These are phyloP conservation scores for Claviceps sorghi DNA, from an alignment of 2,329 filamentous ascomycete species.

Conservation along the genomic window DNA sequence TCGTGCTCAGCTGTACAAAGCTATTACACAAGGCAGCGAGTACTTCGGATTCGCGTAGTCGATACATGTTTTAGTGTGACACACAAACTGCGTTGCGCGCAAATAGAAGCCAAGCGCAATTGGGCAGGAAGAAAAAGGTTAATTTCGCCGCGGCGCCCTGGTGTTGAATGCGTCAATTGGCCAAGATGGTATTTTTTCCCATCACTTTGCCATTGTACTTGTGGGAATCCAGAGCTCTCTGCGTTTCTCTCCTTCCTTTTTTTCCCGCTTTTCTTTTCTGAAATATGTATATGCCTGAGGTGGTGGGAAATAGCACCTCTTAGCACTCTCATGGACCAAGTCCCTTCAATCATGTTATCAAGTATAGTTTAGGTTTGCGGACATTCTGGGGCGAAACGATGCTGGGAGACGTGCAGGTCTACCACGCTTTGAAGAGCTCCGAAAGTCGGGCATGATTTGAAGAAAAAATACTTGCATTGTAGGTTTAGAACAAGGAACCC, in stretches of 20 bases:
- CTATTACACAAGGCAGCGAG: conserved; percentile 94
- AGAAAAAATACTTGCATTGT: background rate
- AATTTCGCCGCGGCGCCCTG: conserved; percentile 2
- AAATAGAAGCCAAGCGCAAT: background rate
- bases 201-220: background rate
- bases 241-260: background rate
- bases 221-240: background rate
- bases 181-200: background rate
- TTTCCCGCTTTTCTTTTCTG: background rate
- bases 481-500: background rate
- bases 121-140: background rate
- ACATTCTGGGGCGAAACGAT: conserved; percentile 1
- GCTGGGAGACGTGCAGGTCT: conserved; percentile 22
- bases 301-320: background rate
- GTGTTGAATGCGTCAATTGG: conserved; percentile 1
- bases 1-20: conserved; percentile 76
- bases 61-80: conserved; percentile 4
- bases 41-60: conserved; percentile 90
- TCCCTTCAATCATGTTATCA: background rate
- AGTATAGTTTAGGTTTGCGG: background rate
- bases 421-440: background rate
- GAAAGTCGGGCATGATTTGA: background rate
- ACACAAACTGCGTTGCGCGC: background rate
- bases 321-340: background rate
- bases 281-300: background rate